phyloP scores from a whole-genome alignment of 2,329 filamentous ascomycete species.

The Penicillium sp. region DNA sequence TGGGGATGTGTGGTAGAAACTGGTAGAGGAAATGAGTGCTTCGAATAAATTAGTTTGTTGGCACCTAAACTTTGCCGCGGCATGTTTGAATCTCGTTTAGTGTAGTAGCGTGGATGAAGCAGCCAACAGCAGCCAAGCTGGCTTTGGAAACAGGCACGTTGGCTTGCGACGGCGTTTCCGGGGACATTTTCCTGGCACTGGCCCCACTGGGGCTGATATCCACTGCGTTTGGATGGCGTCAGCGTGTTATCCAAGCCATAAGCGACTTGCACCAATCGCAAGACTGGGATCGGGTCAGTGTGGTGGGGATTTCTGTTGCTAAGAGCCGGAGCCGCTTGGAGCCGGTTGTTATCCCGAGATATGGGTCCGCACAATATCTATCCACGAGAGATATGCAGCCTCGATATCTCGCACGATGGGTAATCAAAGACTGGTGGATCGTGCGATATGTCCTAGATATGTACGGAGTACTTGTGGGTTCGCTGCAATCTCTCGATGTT shows the following conservation, averaged over 20 bases:
- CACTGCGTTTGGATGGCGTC: not conserved
- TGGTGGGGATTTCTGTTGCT: not conserved
- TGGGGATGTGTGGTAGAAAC: not conserved
- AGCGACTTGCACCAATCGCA: not conserved
- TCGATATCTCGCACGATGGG: not conserved
- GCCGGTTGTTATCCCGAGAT: not conserved
- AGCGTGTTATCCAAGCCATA: not conserved
- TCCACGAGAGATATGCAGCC: not conserved
- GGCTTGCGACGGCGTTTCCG: not conserved
- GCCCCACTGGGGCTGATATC: conserved; percentile 3
- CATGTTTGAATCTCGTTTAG: not conserved
- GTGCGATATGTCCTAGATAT: not conserved
- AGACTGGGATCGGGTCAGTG: not conserved
- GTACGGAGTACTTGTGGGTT: not conserved
- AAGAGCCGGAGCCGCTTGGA: not conserved
- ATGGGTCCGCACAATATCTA: conserved; percentile 1
- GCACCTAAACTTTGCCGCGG: not conserved
- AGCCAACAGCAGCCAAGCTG: not conserved
- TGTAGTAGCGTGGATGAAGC: not conserved
- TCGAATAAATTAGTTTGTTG: not conserved
- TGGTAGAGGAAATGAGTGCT: conserved; percentile 1
- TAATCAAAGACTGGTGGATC: not conserved
- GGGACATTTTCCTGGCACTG: not conserved
- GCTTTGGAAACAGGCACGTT: not conserved
- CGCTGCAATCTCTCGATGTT: not conserved